Evolutionary conservation across 2,329 filamentous ascomycete species (phyloP), one percentile per base, ranked within the genome.

Genomic region (Colletotrichum salicis): DNA sequence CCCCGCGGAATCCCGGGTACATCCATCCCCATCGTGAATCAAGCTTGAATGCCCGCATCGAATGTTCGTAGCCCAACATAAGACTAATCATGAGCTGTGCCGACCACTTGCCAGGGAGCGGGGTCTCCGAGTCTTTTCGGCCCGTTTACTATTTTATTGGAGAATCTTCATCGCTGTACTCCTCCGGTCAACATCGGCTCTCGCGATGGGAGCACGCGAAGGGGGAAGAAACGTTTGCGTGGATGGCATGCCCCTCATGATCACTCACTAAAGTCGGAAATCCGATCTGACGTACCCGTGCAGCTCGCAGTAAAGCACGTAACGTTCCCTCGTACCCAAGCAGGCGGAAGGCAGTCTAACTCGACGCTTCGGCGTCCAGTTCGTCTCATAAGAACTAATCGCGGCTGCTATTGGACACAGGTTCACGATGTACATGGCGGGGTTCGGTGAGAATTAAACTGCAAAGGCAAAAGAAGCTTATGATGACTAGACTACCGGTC

Each of bases 61-160:
- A n/a, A 19, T 24, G 5, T 41, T 48, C 41, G 7, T 11, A 11
- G 12, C 31, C 12, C 6, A 31, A n/a, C 8, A 29, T 29, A 29
- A 29, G 27, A 29, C 7, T 57, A 22, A n/a, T 13, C 31, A 35
- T 35, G 37, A 66, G 24, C 35, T 15, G 7, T 41, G 64, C 27
- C 22, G 63, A 11, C 52, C 64, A 57, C 19, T 45, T 37, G 69
- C 69, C 69, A 71, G 64, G 65, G 4, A 35, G 69, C 48, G 65
- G 65, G 54, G 56, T 48, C 15, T 19, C 29, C 54, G 22, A 71
- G 45, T 48, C 33, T 69, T 48, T 69, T 71, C 65, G 69, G 69
- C 65, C 65, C 65, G 33, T 71, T 69, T 71, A 59, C 54, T n/a
- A 37, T 27, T 37, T 52, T 27, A 27, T 33, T 31, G 58, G 19